Evolutionary conservation across 495 filamentous ascomycete genomes (phyloP), one percentile per base, ranked within the genome.

Genomic region (Echria macrotheca): DNA sequence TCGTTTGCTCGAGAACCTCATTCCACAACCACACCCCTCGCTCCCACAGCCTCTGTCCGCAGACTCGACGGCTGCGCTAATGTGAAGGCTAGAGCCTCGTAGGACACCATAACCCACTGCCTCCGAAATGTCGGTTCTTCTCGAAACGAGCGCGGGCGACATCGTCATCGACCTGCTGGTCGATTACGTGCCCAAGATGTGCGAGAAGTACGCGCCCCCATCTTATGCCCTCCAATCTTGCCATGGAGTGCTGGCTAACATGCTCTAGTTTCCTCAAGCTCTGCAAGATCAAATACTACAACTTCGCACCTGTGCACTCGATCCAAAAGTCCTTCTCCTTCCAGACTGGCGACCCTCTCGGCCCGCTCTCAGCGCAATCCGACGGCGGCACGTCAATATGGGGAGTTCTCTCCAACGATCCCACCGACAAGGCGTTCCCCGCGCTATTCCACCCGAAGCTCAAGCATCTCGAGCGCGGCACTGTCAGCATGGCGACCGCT

Each of bases 281-380:
- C 58, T 96, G 91, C 79, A 95, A 95, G 65, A 72, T 88, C 68
- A 96, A 95, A 73, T 96, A 96, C 69, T 96, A 96, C 80, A 96
- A 96, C 73, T 96, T 90, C 64, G 83, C 89, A 23, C 91, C 91
- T 28, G 69, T 96, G 46, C 83, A 94, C 69, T 85, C 81, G 54
- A 79, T 96, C 41, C 91, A 95, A 63, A 87, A 87, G 57, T 81
- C 87, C 64, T 95, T 95, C 70, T 90, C 90, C 47, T 95, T 95
- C 68, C 91, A 96, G 60, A 93, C 91, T 46, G 91, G 91, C 56
- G 91, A 96, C 65, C 91, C 91, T 28, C 77, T 96, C 33, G 91
- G 91, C 6, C 91, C 90, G 5, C 80, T 83, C 52, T 85, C 87
- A 38, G 66, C 78, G 52, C 82, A 86, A 22, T 94, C 89, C 60